Conservation (phyloP, 2,329 filamentous ascomycete genomes). For the Xylaria sp. region DNA sequence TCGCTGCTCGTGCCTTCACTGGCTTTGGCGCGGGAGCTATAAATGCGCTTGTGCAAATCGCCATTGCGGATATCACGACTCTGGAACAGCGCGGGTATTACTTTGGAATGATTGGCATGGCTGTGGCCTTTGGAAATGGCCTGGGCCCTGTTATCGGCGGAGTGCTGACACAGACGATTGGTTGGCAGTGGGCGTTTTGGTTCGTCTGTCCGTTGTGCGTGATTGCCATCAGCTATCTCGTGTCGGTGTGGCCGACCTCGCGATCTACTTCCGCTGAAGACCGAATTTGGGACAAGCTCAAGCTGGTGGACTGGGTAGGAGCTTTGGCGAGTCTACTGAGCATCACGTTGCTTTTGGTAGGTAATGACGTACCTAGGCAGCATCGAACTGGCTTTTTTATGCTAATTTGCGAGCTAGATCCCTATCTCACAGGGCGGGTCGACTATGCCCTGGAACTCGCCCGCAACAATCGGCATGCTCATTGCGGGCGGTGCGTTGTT, state of each 20-base stretch:
- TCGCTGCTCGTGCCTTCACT: constrained; percentile 5
- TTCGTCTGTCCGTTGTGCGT: constrained; percentile 9
- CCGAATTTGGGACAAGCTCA: constrained; percentile 8
- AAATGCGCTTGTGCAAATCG: constrained; percentile 8
- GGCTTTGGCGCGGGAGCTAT: constrained; percentile 12
- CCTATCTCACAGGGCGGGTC: constrained; percentile 10
- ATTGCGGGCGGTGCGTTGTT: not conserved
- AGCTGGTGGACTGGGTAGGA: constrained; percentile 14
- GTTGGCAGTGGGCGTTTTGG: constrained; percentile 9
- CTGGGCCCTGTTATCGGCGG: constrained; percentile 15
- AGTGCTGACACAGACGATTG: not conserved
- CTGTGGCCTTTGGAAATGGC: constrained; percentile 6
- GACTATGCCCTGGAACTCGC: constrained; percentile 3
- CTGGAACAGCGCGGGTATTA: constrained; percentile 9
- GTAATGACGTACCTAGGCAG: not conserved
- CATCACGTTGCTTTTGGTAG: constrained; percentile 6
- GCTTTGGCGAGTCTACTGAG: constrained; percentile 7
- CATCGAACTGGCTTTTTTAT: not conserved
- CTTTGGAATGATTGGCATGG: constrained; percentile 10
- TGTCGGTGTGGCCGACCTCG: constrained; percentile 6
- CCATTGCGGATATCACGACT: constrained; percentile 8
- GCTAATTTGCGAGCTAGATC: constrained; percentile 1
- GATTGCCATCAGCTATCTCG: constrained; percentile 3
- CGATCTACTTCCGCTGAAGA: not conserved
- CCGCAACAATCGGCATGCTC: not conserved